Percentiles rank a stretch among this genome's conserved stretches.
These are phyloP conservation scores for Eucalyptus regnans DNA, from an alignment of 345 rosid species.

Conservation along the genomic window DNA sequence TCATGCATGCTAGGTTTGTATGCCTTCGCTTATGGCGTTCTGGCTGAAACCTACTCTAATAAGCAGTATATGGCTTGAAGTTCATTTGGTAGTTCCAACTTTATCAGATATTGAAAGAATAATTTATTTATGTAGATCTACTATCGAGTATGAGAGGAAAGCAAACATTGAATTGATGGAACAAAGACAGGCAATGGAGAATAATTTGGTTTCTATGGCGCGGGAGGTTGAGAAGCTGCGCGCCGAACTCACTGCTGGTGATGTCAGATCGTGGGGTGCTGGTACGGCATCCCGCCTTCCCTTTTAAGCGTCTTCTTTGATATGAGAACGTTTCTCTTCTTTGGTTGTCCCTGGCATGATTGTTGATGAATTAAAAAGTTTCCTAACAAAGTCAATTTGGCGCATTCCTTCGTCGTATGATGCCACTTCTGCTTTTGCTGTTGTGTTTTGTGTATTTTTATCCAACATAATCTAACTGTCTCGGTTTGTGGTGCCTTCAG, in stretches of 20 bases:
- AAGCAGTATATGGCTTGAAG: not conserved
- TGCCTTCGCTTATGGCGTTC: not conserved
- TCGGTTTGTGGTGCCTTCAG: conserved; percentile 18
- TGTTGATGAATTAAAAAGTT: not conserved
- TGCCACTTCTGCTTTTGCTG: not conserved
- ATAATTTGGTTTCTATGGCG: conserved; percentile 90
- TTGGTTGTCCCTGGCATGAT: not conserved
- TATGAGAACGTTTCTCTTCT: not conserved
- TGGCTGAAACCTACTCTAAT: not conserved
- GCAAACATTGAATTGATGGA: conserved; percentile 85
- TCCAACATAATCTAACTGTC: not conserved
- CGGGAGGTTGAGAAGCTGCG: conserved; percentile 95
- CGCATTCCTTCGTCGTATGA: not conserved
- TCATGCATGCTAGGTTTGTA: conserved; percentile 78
- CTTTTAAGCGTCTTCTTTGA: not conserved
- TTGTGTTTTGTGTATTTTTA: not conserved
- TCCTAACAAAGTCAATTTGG: not conserved
- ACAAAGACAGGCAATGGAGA: conserved; percentile 93
- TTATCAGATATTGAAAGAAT: not conserved
- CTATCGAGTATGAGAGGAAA: conserved; percentile 90
- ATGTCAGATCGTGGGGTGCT: conserved; percentile 59
- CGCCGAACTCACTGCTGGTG: conserved; percentile 60
- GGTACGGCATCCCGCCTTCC: conserved; percentile 21
- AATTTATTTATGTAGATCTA: conserved; percentile 31
- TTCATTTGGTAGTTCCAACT: not conserved